A percentile compares a stretch with the other conserved stretches of the same genome.
Conservation (phyloP, 2,329 filamentous ascomycete species). For the Paracoccidioides lutzii region DNA sequence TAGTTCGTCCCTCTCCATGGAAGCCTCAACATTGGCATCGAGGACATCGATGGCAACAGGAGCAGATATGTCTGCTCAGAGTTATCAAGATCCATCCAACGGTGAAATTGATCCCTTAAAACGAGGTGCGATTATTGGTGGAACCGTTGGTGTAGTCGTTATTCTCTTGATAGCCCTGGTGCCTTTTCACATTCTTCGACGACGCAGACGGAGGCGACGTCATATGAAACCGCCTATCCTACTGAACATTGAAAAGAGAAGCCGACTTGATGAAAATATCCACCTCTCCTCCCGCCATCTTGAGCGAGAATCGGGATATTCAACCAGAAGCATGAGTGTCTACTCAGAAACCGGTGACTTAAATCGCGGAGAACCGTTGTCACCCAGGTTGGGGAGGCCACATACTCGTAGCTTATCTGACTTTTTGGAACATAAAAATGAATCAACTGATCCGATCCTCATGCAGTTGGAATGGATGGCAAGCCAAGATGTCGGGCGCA, state of each 20-base stretch:
- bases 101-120: slow-evolving; percentile 6
- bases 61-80: background rate
- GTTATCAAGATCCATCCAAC: background rate
- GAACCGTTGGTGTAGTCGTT: slow-evolving; percentile 18
- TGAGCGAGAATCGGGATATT: background rate
- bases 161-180: slow-evolving; percentile 15
- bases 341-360: background rate
- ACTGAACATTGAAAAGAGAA: background rate
- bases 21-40: background rate
- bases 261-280: background rate
- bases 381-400: background rate
- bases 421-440: background rate
- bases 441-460: background rate
- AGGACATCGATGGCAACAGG: background rate
- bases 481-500: background rate
- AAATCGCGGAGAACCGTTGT: background rate
- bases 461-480: background rate
- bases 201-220: slow-evolving; percentile 11
- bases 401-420: background rate
- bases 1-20: background rate
- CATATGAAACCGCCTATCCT: background rate
- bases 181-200: slow-evolving; percentile 15
- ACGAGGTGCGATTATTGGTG: slow-evolving; percentile 18
- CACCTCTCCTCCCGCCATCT: background rate
- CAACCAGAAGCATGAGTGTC: background rate